phyloP scores from a whole-genome alignment of 352 stramenopile genomes.

The Globisporangium alternatum region DNA sequence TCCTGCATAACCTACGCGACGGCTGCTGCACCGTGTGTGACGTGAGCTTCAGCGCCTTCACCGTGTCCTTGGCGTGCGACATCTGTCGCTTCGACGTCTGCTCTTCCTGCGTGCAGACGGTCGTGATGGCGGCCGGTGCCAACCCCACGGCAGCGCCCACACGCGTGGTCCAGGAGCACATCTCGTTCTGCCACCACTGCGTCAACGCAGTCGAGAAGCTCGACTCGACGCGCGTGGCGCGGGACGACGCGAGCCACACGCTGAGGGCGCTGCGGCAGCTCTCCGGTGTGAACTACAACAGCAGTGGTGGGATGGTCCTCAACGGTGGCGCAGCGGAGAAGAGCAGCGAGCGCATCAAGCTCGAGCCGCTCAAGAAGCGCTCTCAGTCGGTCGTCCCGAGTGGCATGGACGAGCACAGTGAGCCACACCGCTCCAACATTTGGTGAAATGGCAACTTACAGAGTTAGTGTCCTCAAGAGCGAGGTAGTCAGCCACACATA shows the following conservation, averaged over 20 bases:
- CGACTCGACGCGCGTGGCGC: conserved; percentile 13
- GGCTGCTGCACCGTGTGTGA: conserved; percentile 11
- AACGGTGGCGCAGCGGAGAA: not conserved
- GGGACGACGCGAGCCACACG: conserved; percentile 16
- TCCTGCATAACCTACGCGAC: no score
- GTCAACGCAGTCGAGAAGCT: conserved; percentile 9
- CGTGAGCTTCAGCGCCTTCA: conserved; percentile 9
- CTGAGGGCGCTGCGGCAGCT: conserved; percentile 10
- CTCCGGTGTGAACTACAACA: not conserved
- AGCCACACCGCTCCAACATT: not conserved
- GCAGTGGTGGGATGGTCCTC: not conserved
- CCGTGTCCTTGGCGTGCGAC: conserved; percentile 5
- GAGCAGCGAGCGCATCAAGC: conserved; percentile 16
- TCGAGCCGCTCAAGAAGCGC: conserved; percentile 23
- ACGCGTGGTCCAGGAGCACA: not conserved
- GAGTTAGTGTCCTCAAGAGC: no score
- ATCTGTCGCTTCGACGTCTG: conserved; percentile 13
- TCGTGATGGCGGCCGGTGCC: conserved; percentile 5
- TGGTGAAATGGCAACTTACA: no score
- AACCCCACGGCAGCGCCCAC: no score
- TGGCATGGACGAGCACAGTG: not conserved
- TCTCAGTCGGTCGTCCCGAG: conserved; percentile 5
- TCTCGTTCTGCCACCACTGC: conserved; percentile 18
- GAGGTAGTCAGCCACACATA: no score
- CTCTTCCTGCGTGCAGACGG: conserved; percentile 10